phyloP scores from a whole-genome alignment of 2,329 filamentous ascomycete species.

The Neopestalotiopsis sp. region DNA sequence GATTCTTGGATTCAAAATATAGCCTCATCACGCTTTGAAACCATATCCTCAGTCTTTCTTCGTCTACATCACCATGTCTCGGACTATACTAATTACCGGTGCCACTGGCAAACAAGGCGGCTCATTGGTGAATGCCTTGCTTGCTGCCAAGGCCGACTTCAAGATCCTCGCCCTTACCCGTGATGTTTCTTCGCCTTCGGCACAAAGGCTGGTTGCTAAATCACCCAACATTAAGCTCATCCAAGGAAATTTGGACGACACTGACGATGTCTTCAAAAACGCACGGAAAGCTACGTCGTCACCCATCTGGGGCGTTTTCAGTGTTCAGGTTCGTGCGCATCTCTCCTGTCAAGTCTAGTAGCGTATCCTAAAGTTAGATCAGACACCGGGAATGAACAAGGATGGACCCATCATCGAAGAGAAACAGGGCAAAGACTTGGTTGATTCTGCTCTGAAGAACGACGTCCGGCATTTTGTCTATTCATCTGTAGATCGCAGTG shows the following conservation, averaged over 20 bases:
- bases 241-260: constrained; percentile 9
- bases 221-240: constrained; percentile 7
- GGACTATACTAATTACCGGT: constrained; percentile 15
- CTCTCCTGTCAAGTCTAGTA: not conserved
- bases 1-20: not conserved
- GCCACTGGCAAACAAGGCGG: constrained; percentile 20
- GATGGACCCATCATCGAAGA: not conserved
- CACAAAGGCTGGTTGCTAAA: constrained; percentile 9
- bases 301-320: constrained; percentile 19
- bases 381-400: constrained; percentile 6
- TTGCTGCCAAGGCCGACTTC: constrained; percentile 7
- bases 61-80: not conserved
- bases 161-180: constrained; percentile 16
- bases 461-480: constrained; percentile 92
- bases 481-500: constrained; percentile 74
- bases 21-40: not conserved
- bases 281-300: not conserved
- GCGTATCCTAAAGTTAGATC: too few species aligned
- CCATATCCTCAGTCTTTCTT: not conserved
- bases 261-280: constrained; percentile 14
- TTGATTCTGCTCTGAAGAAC: constrained; percentile 84
- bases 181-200: not conserved
- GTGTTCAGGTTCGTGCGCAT: constrained; percentile 12
- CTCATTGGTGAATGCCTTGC: constrained; percentile 8
- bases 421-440: constrained; percentile 72